A percentile compares a stretch with the other conserved stretches of the same genome.
phyloP scores from a whole-genome alignment of 169 alveolate species.

The Cyclospora cayetanensis region DNA sequence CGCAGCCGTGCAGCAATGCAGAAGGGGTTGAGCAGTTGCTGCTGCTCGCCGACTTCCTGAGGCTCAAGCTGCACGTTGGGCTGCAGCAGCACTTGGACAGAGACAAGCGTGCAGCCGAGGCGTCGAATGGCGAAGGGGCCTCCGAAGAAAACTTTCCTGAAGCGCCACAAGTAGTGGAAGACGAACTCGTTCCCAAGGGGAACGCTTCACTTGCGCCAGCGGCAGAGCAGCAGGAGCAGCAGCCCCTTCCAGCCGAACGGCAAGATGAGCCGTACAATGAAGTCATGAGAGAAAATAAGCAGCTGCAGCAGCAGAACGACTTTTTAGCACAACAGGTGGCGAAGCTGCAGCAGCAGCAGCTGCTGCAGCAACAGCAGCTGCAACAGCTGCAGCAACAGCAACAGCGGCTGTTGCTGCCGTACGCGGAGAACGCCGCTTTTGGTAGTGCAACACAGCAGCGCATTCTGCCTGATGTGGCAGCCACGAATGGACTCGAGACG shows the following conservation, averaged over 20 bases:
- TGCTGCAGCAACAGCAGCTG: constrained; percentile 9
- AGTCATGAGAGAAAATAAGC: background rate
- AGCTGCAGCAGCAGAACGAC: background rate
- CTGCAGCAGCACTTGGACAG: background rate
- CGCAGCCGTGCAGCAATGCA: background rate
- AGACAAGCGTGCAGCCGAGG: background rate
- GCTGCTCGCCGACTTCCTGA: background rate
- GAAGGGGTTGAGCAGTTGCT: background rate
- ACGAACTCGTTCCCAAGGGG: too few species aligned
- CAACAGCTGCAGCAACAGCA: background rate
- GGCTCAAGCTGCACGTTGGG: background rate
- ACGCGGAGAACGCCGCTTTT: too few species aligned
- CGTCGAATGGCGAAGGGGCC: background rate
- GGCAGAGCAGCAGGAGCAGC: background rate
- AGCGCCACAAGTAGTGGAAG: too few species aligned
- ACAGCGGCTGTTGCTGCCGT: background rate
- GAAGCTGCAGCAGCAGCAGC: background rate
- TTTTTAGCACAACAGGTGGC: background rate
- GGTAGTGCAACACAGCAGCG: too few species aligned
- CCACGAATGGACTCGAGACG: too few species aligned
- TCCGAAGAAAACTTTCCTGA: too few species aligned
- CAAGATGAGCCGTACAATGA: background rate
- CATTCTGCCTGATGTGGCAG: too few species aligned
- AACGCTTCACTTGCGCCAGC: too few species aligned
- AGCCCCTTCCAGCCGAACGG: background rate